Conservation (phyloP, 768 basidiomycete species). For the Hygrocybe coccinea region DNA sequence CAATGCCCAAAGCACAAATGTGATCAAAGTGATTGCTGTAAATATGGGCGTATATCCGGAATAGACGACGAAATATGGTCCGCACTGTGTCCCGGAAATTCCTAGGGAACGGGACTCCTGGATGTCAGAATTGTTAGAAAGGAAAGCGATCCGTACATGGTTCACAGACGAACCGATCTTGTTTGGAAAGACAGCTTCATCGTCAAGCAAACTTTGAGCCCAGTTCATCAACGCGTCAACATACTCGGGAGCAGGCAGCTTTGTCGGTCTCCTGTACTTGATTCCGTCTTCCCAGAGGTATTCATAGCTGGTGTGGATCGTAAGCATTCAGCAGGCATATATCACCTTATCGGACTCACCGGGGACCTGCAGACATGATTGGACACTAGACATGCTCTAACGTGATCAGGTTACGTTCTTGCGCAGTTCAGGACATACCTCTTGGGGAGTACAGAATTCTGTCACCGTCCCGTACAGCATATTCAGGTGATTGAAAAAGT, state of each 20-base stretch:
- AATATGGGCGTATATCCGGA: conserved; percentile 96
- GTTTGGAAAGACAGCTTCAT: conserved; percentile 88
- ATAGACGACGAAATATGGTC: conserved; percentile 86
- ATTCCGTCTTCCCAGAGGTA: conserved; percentile 93
- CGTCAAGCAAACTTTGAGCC: conserved; percentile 89
- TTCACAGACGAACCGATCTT: conserved; percentile 65
- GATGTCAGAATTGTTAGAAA: background rate
- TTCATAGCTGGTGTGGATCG: conserved; percentile 59
- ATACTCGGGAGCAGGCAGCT: conserved; percentile 91
- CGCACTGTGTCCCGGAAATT: conserved; percentile 88
- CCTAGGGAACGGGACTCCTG: conserved; percentile 86
- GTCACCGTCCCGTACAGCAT: conserved; percentile 99
- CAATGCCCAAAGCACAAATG: conserved; percentile 95
- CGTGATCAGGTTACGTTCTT: conserved; percentile 1
- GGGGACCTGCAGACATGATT: conserved; percentile 94
- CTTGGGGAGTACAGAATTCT: conserved; percentile 93
- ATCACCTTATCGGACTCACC: conserved; percentile 45
- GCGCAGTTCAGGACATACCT: conserved; percentile 44
- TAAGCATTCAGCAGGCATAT: conserved; percentile 5
- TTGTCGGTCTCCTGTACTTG: conserved; percentile 85
- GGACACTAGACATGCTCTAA: conserved; percentile 56
- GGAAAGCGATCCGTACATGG: background rate
- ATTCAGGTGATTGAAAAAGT: conserved; percentile 99
- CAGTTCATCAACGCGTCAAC: conserved; percentile 99
- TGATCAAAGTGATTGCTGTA: conserved; percentile 99